Evolutionary conservation across 116 monocot species (phyloP), one percentile per base, ranked within the genome.

Genomic region (Papilionanthe hybrid): DNA sequence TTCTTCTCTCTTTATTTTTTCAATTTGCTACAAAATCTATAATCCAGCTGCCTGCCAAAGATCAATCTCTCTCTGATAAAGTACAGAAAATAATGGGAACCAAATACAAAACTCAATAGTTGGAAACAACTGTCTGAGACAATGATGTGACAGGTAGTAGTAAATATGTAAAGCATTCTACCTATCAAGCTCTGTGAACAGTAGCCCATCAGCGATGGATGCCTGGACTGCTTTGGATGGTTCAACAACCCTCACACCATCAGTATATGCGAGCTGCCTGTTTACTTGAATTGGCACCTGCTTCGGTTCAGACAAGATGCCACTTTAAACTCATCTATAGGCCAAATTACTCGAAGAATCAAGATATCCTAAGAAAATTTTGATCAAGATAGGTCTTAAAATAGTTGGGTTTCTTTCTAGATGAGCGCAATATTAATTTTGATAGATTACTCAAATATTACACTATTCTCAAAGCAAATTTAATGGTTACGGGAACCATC

Each of bases 211-310:
- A 5, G 89, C 82, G 13, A 77, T 65, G 72, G 85, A 75, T 78
- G 75, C 66, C 55, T 81, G 82, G 30, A 75, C 72, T 4, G 55
- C n/a, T 74, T 84, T 93, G 63, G 82, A 1, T 27, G 96, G 89
- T 48, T 92, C 91, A 57, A 92, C 78, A 9, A 92, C 81, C 87
- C 83, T 89, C 92, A 97, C 88, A 75, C 94, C 96, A 91, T 97
- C 94, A 80, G 71, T 87, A 49, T 86, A 84, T 41, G 91, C 96
- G 66, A 97, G 85, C 30, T 88, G 89, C 73, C 68, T 92, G 37
- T 92, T 90, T n/a, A 97, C 96, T 84, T 97, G 96, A 84, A 97
- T 97, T 4, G 92, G 96, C 15, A 91, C 96, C 94, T 97, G 81
- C 20, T 73, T 72, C 9, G 23, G 58, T 53, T 42, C 67, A 71